Base-by-base conservation (phyloP, 495 filamentous ascomycete genomes). In the Penicillium paxilli region DNA sequence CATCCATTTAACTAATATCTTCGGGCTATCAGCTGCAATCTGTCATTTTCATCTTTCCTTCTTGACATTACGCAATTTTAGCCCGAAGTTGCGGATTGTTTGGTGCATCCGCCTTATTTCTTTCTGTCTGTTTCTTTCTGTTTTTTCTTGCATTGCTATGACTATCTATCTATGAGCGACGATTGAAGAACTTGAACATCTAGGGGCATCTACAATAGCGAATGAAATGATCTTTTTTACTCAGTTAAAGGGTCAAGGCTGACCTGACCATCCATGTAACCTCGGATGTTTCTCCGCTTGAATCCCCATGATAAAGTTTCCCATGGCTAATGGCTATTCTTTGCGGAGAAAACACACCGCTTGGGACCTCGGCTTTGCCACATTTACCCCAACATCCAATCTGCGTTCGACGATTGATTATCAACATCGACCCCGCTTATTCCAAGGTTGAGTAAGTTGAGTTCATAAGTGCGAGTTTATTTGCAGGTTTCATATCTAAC, bases 331-430 rank as follows among this genome's bases (percentile, higher is more conserved):
- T n/a, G 35, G 16, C 5, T 17, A 16, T 12, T 32, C 11, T n/a
- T 38, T 19, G n/a, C 35, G 32, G 32, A 35, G 32, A 35, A 6
- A 35, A 35, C 12, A 42, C 40, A 4, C 40, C 40, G 40, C 40
- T 17, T n/a, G n/a, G 37, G 17, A 33, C 50, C 50, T 52, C 50
- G 50, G 50, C 40, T 25, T n/a, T n/a, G n/a, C n/a, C n/a, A n/a
- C n/a, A n/a, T n/a, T n/a, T 23, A 19, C 6, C 42, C 35, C 16
- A 44, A 23, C 49, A 17, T 52, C 50, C 50, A 37, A 52, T 52
- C 28, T 45, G 50, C 19, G 40, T 35, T 10, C 30, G 11, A 10
- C n/a, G 25, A 37, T 17, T n/a, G 35, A 42, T 44, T 23, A 57
- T 52, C 44, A 48, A 25, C 32, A 25, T 11, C 44, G 35, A 46